phyloP scores from a whole-genome alignment of 352 stramenopile species.

The Globisporangium cederbergense region DNA sequence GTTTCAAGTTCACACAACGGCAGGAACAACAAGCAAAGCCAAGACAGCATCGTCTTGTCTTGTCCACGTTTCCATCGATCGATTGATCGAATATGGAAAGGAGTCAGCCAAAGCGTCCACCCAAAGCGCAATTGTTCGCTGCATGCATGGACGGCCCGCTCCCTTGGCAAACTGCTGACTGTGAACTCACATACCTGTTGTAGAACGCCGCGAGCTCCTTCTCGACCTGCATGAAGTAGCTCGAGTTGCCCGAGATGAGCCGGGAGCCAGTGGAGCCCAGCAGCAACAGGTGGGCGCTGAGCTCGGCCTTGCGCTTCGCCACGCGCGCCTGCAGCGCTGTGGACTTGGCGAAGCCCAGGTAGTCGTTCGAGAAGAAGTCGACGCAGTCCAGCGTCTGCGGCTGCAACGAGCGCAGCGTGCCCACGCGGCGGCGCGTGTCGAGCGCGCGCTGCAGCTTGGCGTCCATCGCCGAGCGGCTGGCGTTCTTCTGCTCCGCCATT shows the following conservation, averaged over 20 bases:
- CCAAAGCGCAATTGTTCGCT: neutral
- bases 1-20: neutral
- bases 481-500: neutral
- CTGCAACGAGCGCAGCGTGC: slow-evolving; percentile 53
- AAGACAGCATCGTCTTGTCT: neutral
- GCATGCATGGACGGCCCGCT: neutral
- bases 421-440: slow-evolving; percentile 26
- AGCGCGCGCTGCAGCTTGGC: slow-evolving; percentile 22
- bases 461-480: slow-evolving; percentile 14
- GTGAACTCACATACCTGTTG: slow-evolving; percentile 35
- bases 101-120: slow-evolving; percentile 2
- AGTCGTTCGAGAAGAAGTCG: slow-evolving; percentile 98
- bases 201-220: slow-evolving; percentile 82
- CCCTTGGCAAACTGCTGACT: no score
- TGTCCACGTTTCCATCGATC: neutral
- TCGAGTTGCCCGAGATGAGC: slow-evolving; percentile 93
- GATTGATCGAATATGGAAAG: slow-evolving; percentile 4
- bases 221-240: slow-evolving; percentile 89
- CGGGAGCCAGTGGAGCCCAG: slow-evolving; percentile 87
- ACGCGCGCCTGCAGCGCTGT: slow-evolving; percentile 50
- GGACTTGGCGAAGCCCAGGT: slow-evolving; percentile 91
- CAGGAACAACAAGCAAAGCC: neutral
- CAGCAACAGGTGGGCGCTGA: slow-evolving; percentile 23
- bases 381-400: slow-evolving; percentile 32
- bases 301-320: slow-evolving; percentile 34